These are phyloP conservation scores for Pyrus communis DNA, from an alignment of 306 rosid species.

Conservation along the genomic window DNA sequence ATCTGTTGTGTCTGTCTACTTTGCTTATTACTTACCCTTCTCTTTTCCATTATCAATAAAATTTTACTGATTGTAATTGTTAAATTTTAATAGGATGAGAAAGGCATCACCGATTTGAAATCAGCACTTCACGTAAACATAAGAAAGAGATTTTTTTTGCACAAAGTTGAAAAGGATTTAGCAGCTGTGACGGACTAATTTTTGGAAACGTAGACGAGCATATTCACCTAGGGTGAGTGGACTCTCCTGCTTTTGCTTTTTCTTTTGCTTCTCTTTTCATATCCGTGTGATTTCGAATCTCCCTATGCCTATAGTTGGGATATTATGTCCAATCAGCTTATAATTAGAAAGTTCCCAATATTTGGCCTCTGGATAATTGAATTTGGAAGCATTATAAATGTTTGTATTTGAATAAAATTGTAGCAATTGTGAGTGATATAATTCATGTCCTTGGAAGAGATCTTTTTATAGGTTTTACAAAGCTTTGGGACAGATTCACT, in stretches of 20 bases:
- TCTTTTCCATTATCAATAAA: too few relatives aligned
- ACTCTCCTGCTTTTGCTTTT: conserved; percentile 2
- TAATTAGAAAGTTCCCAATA: too few relatives aligned
- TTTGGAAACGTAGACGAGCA: conserved; percentile 94
- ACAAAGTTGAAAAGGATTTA: conserved; percentile 82
- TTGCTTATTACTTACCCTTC: too few relatives aligned
- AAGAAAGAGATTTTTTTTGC: conserved; percentile 37
- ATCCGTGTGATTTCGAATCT: conserved; percentile 1
- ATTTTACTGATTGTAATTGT: not conserved
- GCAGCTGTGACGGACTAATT: conserved; percentile 67
- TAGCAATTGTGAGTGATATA: too few relatives aligned
- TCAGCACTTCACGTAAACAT: conserved; percentile 67
- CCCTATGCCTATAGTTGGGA: not conserved
- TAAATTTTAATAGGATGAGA: conserved; percentile 55
- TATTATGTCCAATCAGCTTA: too few relatives aligned
- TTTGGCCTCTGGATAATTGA: too few relatives aligned
- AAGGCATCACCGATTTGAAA: conserved; percentile 75
- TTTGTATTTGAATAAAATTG: too few relatives aligned
- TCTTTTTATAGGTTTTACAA: too few relatives aligned
- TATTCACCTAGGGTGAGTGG: conserved; percentile 92
- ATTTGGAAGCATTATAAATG: too few relatives aligned
- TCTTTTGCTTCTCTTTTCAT: not conserved
- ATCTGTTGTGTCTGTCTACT: not conserved
- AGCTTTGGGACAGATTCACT: too few relatives aligned
- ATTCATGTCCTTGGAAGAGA: too few relatives aligned